Conservation (phyloP, 768 basidiomycete species). For the Lactarius tabidus region DNA sequence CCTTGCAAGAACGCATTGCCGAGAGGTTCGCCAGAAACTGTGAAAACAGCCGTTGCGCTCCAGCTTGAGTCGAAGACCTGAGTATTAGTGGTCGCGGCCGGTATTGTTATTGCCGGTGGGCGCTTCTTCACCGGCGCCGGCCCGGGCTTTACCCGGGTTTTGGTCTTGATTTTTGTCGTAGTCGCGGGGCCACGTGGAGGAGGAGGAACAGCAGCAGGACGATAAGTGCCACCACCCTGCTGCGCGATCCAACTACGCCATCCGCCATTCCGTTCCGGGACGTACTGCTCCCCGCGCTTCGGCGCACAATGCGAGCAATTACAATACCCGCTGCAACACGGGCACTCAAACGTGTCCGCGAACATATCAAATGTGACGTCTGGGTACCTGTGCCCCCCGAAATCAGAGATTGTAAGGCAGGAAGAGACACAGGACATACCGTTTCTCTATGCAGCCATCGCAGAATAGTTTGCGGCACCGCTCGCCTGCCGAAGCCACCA, state of each 20-base stretch:
- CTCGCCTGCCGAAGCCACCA: neutral
- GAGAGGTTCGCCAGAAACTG: neutral
- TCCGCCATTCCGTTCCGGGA: constrained; percentile 33
- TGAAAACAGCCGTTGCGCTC: neutral
- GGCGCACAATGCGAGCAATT: no score
- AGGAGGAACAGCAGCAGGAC: no score
- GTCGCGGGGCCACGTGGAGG: no score
- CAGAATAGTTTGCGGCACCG: constrained; percentile 13
- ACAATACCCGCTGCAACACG: constrained; percentile 53
- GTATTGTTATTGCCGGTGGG: no score
- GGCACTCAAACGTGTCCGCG: constrained; percentile 38
- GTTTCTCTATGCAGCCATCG: constrained; percentile 20
- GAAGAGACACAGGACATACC: constrained; percentile 6
- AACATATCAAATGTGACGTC: constrained; percentile 36
- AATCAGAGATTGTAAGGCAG: neutral
- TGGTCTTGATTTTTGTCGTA: neutral
- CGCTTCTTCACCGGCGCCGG: neutral
- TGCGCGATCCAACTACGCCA: constrained; percentile 5
- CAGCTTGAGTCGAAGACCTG: neutral
- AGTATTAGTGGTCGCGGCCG: neutral
- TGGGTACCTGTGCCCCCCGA: constrained; percentile 35
- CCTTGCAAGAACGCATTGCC: neutral
- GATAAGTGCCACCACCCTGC: neutral
- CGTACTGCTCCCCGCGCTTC: constrained; percentile 45
- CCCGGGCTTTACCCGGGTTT: neutral